Evolutionary conservation across 2,329 filamentous ascomycete species (phyloP), one percentile per base, ranked within the genome.

Genomic region (Aspergillus sp.): DNA sequence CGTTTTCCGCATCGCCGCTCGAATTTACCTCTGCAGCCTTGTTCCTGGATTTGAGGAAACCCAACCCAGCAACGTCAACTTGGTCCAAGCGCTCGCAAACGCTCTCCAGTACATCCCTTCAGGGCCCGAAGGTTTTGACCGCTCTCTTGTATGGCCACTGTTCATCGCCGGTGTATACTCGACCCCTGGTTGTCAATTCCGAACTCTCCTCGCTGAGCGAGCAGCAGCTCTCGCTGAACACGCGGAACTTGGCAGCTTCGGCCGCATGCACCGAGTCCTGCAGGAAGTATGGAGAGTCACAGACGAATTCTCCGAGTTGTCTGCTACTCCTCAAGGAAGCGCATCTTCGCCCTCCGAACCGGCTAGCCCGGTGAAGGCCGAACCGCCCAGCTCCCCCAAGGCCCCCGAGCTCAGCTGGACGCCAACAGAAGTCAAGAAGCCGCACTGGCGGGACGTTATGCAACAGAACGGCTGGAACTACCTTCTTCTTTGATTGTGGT

Each of bases 371-470:
- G 51, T 66, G 15, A 69, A 69, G 55, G 49, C 57, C 19, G 66
- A 69, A 33, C 49, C 47, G 3, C 62, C 64, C 4, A 62, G 59
- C 27, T 64, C 67, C 9, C 61, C 62, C 41, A 52, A 59, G 17
- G 46, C 57, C 15, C 19, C 33, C 19, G 33, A 51, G 33, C 39
- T 40, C 6, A 47, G 50, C 15, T 60, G 64, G 27, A 45, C 57
- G 5, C 51, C 59, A 55, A 64, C 64, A 20, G 64, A 68, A 20
- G 62, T 67, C 17, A 69, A 68, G 54, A 63, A 57, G 66, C 87
- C 96, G 76, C 92, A 93, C 86, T 98, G 93, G 93, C 84, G 93
- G 79, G 90, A 96, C 78, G 86, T 93, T 72, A 96, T 97, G 92
- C 86, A 86, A 78, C 86, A 88, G 79, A 95, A 93, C 80, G 86